Evolutionary conservation across 202 grass and related monocot species (phyloP), one percentile per base, ranked within the genome.

Genomic region (Cymbopogon flexuosus): DNA sequence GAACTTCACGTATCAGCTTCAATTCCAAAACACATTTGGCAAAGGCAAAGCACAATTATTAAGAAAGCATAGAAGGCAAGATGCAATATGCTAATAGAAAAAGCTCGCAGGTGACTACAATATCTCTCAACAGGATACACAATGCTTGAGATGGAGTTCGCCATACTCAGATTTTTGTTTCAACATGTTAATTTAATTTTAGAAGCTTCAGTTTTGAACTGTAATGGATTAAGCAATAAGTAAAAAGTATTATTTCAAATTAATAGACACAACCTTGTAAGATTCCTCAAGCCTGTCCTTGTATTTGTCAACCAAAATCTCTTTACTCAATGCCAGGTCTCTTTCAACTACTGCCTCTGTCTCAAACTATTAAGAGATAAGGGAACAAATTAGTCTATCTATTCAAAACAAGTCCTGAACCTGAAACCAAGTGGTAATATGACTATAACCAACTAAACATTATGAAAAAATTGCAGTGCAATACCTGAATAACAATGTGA

Each of bases 401-500:
- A 68, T 47, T 63, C 34, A 83, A 72, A 81, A 85, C 21, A 47
- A 68, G 67, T 52, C 40, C 22, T 45, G 36, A 29, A 60, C 40
- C 22, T 45, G 36, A 29, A 60, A 85, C 16, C 23, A 58, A 49
- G 24, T 31, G 62, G 5, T 19, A 22, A 73, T 57, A 37, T 9
- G 51, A 52, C 7, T 23, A 68, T 12, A 71, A 56, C 8, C 65
- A 89, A 67, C 49, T 79, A 40, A 87, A 45, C 23, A 70, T 39
- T 3, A 10, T 61, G 57, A 70, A 13, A 47, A 16, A 22, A 46
- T 69, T 63, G 30, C 78, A 84, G 72, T 69, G 27, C 36, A 62
- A 74, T 71, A 99, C 96, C 96, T 99, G 92, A 90, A 99, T 91
- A 59, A 99, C 96, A 81, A 99, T 96, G 83, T 99, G 96, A 24